Evolutionary conservation across 495 filamentous ascomycete species (phyloP).

Genomic region (Staphylotrichum longicolle): DNA sequence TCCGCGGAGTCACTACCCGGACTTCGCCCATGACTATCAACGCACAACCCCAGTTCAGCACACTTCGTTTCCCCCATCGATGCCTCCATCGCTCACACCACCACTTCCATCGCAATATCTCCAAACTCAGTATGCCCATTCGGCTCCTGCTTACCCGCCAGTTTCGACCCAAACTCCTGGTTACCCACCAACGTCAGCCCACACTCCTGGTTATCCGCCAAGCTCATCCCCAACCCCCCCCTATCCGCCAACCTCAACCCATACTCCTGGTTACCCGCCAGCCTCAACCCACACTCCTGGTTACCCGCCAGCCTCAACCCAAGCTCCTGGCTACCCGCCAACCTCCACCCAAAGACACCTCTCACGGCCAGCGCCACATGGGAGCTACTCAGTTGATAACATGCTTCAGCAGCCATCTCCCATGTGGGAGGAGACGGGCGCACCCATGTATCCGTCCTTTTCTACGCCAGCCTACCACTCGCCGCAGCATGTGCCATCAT

Average conservation of each 20-base stretch:
- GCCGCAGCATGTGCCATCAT: conserved; percentile 7
- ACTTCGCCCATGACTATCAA: too few species aligned
- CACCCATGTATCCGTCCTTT: conserved; percentile 18
- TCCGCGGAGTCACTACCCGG: conserved; percentile 15
- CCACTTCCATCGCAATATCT: conserved; percentile 25
- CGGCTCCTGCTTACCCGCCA: conserved; percentile 20
- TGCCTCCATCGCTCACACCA: neutral
- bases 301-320: too few species aligned
- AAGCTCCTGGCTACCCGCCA: too few species aligned
- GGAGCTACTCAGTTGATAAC: conserved; percentile 15
- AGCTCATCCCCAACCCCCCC: too few species aligned
- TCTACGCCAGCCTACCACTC: conserved; percentile 14
- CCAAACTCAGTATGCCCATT: conserved; percentile 17
- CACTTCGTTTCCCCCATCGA: too few species aligned
- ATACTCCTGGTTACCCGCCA: too few species aligned
- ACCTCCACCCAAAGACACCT: neutral
- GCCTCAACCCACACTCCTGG: too few species aligned
- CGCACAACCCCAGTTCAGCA: too few species aligned
- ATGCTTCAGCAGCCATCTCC: conserved; percentile 18
- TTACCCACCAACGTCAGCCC: too few species aligned
- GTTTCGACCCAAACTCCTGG: neutral
- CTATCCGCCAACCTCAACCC: too few species aligned
- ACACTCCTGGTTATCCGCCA: too few species aligned
- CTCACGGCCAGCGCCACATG: conserved; percentile 15
- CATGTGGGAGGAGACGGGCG: conserved; percentile 20